A percentile compares a stretch with the other conserved stretches of the same genome.
Evolutionary conservation across 441 rosid species (phyloP).

Genomic region (Omphalea diandra): DNA sequence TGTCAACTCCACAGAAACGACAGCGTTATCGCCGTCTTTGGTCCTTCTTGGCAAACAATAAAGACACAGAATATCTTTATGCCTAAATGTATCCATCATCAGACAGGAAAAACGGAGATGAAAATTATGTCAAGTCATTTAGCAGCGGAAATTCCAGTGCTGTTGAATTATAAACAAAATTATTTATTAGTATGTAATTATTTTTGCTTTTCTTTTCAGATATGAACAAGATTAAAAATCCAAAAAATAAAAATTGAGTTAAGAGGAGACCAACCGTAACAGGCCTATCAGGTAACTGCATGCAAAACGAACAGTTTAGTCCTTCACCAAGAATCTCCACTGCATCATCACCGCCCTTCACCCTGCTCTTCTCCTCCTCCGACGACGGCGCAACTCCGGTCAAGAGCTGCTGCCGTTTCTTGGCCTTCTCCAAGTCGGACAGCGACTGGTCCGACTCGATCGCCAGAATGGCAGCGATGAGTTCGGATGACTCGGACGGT

Average conservation of each 20-base stretch:
- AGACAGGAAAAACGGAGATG: not conserved
- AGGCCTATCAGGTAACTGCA: conserved; percentile 59
- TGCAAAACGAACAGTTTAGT: conserved; percentile 53
- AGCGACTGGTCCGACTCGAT: conserved; percentile 49
- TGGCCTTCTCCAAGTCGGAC: conserved; percentile 53
- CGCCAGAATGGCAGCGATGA: conserved; percentile 47
- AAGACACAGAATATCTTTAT: too few relatives aligned
- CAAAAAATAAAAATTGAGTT: too few relatives aligned
- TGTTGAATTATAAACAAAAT: too few relatives aligned
- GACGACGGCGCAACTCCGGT: conserved; percentile 30
- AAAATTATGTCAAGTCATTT: too few relatives aligned
- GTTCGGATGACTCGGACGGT: conserved; percentile 26
- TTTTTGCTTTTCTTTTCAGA: too few relatives aligned
- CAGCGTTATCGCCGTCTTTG: not conserved
- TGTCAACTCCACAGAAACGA: not conserved
- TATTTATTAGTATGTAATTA: too few relatives aligned
- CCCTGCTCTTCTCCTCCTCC: conserved; percentile 16
- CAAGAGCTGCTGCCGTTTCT: conserved; percentile 48
- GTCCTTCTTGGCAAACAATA: not conserved
- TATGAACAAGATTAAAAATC: too few relatives aligned
- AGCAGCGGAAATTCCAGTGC: too few relatives aligned
- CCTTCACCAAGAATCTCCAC: conserved; percentile 35
- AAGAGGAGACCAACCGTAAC: conserved; percentile 66
- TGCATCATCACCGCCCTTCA: conserved; percentile 22
- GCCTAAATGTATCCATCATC: not conserved